phyloP scores from a whole-genome alignment of 2,329 filamentous ascomycete species.

The Colletotrichum camelliae region DNA sequence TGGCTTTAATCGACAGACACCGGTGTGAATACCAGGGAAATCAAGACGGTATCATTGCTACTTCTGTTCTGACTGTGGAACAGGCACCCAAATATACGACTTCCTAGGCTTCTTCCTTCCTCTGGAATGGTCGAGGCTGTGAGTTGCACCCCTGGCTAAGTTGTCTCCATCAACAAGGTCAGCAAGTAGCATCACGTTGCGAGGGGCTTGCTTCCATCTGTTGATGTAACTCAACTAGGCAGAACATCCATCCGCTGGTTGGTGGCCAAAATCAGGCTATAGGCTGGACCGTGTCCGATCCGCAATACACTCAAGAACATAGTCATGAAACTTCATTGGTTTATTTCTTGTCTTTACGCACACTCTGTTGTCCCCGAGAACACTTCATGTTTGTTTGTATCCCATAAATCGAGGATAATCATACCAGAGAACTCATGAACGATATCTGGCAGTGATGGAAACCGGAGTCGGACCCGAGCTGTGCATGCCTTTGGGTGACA shows the following conservation, averaged over 20 bases:
- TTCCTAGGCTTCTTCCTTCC: background rate
- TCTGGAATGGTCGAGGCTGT: rapidly evolving
- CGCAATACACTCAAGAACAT: background rate
- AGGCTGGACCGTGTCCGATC: no score
- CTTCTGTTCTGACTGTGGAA: background rate
- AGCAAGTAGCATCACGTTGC: rapidly evolving
- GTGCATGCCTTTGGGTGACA: background rate
- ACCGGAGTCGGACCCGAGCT: background rate
- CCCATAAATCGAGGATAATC: background rate
- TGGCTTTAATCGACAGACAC: background rate
- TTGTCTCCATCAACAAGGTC: background rate
- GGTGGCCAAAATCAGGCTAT: no score
- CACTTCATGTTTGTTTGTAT: rapidly evolving
- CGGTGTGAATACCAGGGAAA: background rate
- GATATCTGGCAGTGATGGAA: background rate
- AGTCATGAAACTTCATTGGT: background rate
- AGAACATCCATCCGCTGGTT: no score
- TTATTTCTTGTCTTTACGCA: background rate
- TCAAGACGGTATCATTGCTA: background rate
- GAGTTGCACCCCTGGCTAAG: rapidly evolving
- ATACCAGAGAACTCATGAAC: background rate
- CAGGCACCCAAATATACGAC: background rate
- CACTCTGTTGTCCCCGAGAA: rapidly evolving
- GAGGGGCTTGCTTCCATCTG: background rate
- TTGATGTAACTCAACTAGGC: rapidly evolving